Conservation (phyloP, 2,329 filamentous ascomycete species). For the Ophiostoma quercus region DNA sequence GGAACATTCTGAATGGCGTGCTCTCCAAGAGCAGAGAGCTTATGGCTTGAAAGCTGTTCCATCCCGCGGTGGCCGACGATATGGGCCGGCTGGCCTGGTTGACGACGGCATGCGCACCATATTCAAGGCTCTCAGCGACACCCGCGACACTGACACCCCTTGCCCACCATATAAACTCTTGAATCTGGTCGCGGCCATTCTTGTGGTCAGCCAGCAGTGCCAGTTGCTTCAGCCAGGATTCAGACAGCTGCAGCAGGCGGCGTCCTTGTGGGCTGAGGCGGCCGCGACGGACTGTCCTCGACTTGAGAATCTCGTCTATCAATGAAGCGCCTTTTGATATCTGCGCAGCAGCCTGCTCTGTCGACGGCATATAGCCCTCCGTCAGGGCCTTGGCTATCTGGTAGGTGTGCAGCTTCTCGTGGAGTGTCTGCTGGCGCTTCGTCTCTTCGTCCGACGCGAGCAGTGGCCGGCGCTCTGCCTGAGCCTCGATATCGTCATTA, state of each 20-base stretch:
- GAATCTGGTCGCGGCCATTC: constrained; percentile 77
- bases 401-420: constrained; percentile 88
- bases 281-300: constrained; percentile 37
- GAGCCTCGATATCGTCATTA: constrained; percentile 17
- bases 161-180: constrained; percentile 86
- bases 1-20: constrained; percentile 79
- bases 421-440: constrained; percentile 66
- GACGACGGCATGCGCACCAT: neutral
- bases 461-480: constrained; percentile 18
- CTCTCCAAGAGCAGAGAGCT: constrained; percentile 83
- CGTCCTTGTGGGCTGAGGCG: constrained; percentile 74
- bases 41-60: constrained; percentile 68
- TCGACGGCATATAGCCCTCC: constrained; percentile 88
- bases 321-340: constrained; percentile 50
- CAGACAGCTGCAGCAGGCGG: constrained; percentile 64
- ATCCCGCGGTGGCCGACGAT: constrained; percentile 63
- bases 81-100: constrained; percentile 33
- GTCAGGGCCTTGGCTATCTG: constrained; percentile 81
- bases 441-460: constrained; percentile 59
- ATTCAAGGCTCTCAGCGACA: constrained; percentile 51
- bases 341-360: constrained; percentile 74
- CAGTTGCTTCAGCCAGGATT: constrained; percentile 65
- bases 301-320: constrained; percentile 35
- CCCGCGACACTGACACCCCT: constrained; percentile 54
- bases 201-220: constrained; percentile 79